Evolutionary conservation across 371 early-diverging fungal species (phyloP).

Genomic region (Nematocida parisii): DNA sequence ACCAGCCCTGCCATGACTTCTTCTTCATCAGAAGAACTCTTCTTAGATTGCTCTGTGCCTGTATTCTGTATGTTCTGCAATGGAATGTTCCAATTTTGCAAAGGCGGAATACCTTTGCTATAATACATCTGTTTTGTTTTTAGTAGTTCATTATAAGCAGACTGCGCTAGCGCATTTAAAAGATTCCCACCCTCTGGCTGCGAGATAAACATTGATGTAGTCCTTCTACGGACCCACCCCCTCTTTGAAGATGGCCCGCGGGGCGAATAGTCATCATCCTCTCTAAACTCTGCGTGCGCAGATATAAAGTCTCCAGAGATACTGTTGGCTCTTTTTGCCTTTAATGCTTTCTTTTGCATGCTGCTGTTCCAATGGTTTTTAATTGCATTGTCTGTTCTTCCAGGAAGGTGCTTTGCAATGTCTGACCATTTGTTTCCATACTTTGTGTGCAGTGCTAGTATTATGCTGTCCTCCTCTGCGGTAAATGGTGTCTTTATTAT

Average conservation of each 20-base stretch:
- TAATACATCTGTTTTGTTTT: slow-evolving; percentile 60
- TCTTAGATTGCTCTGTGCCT: slow-evolving; percentile 11
- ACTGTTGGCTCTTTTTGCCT: slow-evolving; percentile 57
- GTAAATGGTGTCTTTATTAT: slow-evolving; percentile 70
- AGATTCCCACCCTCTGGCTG: slow-evolving; percentile 20
- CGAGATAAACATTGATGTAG: slow-evolving; percentile 36
- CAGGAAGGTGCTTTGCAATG: slow-evolving; percentile 69
- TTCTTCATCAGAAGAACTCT: slow-evolving; percentile 37
- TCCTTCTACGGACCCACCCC: slow-evolving; percentile 21
- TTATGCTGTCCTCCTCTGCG: slow-evolving; percentile 64
- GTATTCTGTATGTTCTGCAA: slow-evolving; percentile 41
- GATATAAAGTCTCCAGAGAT: slow-evolving; percentile 61
- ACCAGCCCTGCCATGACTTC: slow-evolving; percentile 45
- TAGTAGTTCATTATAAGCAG: slow-evolving; percentile 52
- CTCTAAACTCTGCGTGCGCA: slow-evolving; percentile 1
- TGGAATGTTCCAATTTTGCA: slow-evolving; percentile 53
- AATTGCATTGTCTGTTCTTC: slow-evolving; percentile 71
- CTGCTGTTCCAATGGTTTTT: slow-evolving; percentile 71
- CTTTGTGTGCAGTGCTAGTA: slow-evolving; percentile 64
- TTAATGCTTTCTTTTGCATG: slow-evolving; percentile 65
- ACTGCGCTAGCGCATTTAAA: slow-evolving; percentile 46
- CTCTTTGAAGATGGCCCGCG: background rate
- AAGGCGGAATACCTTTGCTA: slow-evolving; percentile 29
- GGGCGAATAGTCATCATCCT: background rate
- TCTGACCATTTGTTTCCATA: slow-evolving; percentile 70